A percentile compares a stretch with the other conserved stretches of the same genome.
Conservation (phyloP, 129 eudicot species). For the Arctium lappa region DNA sequence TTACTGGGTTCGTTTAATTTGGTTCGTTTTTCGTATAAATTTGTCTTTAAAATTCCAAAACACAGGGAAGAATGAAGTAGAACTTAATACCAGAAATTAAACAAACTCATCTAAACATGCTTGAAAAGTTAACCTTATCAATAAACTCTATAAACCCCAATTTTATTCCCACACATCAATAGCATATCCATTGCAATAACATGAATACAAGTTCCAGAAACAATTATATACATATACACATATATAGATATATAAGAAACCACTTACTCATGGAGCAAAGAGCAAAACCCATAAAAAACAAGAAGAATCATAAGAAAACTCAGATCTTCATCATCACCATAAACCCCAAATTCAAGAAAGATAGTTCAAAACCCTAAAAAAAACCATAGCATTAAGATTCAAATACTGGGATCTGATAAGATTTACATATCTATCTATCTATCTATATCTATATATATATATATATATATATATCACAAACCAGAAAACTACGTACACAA, state of each 20-base stretch:
- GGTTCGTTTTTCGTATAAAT: background rate
- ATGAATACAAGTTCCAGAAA: background rate
- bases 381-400: conserved; percentile 10
- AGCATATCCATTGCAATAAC: background rate
- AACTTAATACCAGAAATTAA: conserved; percentile 1
- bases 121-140: background rate
- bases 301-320: background rate
- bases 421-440: background rate
- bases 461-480: conserved; percentile 11
- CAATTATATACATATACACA: background rate
- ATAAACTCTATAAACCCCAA: conserved; percentile 11
- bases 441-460: too few species aligned
- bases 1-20: too few species aligned
- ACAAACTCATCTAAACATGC: background rate
- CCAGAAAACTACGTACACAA: conserved; percentile 8
- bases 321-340: conserved; percentile 26
- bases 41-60: background rate
- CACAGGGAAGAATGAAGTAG: background rate
- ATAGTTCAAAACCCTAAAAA: background rate
- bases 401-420: conserved; percentile 23
- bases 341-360: conserved; percentile 15
- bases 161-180: conserved; percentile 2
- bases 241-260: background rate
- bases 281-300: background rate
- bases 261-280: background rate